A percentile compares a stretch with the other conserved stretches of the same genome.
Evolutionary conservation across 768 basidiomycete genomes (phyloP).

Genomic region (Lactarius hatsudake): DNA sequence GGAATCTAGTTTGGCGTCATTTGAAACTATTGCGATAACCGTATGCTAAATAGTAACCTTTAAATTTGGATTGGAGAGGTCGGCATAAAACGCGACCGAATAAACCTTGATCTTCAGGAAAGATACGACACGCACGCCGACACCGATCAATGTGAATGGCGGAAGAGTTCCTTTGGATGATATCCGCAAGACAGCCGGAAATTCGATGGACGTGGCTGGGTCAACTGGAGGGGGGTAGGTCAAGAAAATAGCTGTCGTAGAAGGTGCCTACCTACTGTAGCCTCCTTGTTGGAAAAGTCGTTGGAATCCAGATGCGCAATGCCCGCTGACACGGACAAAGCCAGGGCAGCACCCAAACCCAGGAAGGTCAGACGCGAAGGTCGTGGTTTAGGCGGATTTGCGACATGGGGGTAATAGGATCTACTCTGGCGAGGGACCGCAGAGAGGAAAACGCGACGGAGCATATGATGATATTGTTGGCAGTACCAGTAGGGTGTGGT

Average conservation of each 20-base stretch:
- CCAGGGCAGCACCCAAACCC: constrained; percentile 26
- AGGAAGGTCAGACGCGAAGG: background rate
- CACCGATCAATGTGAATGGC: constrained; percentile 68
- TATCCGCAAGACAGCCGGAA: constrained; percentile 63
- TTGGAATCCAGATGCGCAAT: constrained; percentile 49
- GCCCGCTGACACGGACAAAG: constrained; percentile 36
- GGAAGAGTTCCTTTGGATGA: constrained; percentile 63
- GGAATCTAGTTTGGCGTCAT: constrained; percentile 45
- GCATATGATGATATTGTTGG: background rate
- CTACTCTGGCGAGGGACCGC: constrained; percentile 5
- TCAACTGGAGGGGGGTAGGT: constrained; percentile 47
- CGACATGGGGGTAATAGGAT: background rate
- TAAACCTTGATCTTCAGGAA: constrained; percentile 89
- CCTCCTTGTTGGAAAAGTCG: constrained; percentile 12
- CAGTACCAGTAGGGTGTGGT: background rate
- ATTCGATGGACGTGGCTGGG: constrained; percentile 68
- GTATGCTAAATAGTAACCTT: constrained; percentile 41
- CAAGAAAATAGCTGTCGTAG: background rate
- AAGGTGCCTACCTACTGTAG: constrained; percentile 23
- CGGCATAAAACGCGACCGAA: constrained; percentile 87
- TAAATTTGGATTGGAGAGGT: constrained; percentile 63
- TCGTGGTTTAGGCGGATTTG: background rate
- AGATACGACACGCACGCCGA: constrained; percentile 86
- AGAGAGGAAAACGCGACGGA: constrained; percentile 16
- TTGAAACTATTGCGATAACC: background rate